Evolutionary conservation across 2,329 filamentous ascomycete species (phyloP), one percentile per base, ranked within the genome.

Genomic region (Paraconiothyrium brasiliense): DNA sequence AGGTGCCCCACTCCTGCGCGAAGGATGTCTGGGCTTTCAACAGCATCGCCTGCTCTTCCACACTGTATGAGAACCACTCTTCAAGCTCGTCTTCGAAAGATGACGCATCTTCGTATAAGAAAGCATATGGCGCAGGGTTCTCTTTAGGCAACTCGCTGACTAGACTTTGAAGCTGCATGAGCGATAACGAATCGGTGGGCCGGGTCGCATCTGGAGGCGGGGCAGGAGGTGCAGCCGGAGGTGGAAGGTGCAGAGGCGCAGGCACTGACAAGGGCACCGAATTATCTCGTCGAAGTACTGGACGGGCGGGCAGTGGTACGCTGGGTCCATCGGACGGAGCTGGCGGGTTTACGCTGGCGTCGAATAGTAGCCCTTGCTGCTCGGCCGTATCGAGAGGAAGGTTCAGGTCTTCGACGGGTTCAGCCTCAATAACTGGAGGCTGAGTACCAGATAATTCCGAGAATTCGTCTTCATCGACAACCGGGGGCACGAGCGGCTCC

Each of bases 41-140:
- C 52, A 97, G 83, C 71, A 94, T 90, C 50, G 90, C 86, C 80
- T 92, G 92, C 76, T 98, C 94, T 79, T 92, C 91, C 64, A 93
- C 89, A 70, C 91, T 91, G 79, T 98, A 97, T 57, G 90, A 89
- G 79, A 99, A 99, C 95, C 95, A 99, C 81, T 99, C 95, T 76
- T 98, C 93, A 51, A 99, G 85, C 82, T 99, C 95, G 66, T 95
- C 92, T 20, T 92, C 88, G 70, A 97, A 90, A 0, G 78, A 80
- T 20, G 83, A 81, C 8, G 83, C 79, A 71, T 85, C 83, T 50
- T 79, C 75, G 65, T 85, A 85, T 34, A 77, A 87, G 76, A 97
- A 99, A 63, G 95, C 93, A 82, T 99, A 99, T 51, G 83, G 76
- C 16, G 78, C 67, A 65, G 78, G 72, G 61, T 82, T 79, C 20